Conservation (phyloP, 2,329 filamentous ascomycete genomes). For the Kalaharituber pfeilii region DNA sequence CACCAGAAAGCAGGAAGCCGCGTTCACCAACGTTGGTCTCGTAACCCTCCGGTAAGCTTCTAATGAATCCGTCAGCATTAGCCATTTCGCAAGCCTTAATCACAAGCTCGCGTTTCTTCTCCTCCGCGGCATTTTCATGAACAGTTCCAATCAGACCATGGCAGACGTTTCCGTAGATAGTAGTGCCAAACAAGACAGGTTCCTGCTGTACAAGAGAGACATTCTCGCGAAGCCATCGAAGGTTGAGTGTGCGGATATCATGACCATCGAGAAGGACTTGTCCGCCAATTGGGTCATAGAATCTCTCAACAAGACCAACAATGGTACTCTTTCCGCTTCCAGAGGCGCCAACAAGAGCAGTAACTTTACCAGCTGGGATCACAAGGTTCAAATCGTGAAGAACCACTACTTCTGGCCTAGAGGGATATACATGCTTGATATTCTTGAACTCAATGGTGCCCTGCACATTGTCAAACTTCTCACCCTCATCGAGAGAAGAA, state of each 20-base stretch:
- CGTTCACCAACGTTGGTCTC: conserved; percentile 91
- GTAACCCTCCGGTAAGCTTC: conserved; percentile 65
- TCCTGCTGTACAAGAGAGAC: conserved; percentile 89
- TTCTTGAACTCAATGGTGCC: conserved; percentile 66
- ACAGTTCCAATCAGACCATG: conserved; percentile 76
- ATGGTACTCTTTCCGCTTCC: conserved; percentile 92
- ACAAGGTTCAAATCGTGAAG: conserved; percentile 66
- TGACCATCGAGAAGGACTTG: conserved; percentile 64
- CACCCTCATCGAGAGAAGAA: conserved; percentile 51
- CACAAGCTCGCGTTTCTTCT: conserved; percentile 53
- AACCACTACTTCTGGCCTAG: conserved; percentile 72
- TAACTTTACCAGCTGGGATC: conserved; percentile 79
- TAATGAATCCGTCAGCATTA: conserved; percentile 88
- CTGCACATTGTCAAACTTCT: conserved; percentile 51
- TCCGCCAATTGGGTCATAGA: conserved; percentile 78
- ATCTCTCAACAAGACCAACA: conserved; percentile 79
- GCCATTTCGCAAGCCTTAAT: conserved; percentile 72
- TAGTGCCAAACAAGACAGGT: conserved; percentile 73
- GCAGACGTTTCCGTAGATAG: conserved; percentile 78
- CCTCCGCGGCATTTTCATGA: conserved; percentile 49
- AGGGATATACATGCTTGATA: conserved; percentile 88
- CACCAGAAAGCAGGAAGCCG: conserved; percentile 79
- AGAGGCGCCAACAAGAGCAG: conserved; percentile 82
- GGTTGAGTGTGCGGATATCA: conserved; percentile 63
- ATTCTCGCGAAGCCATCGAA: conserved; percentile 80